phyloP scores from a whole-genome alignment of 2,329 filamentous ascomycete species.

The Aciculosporium take region DNA sequence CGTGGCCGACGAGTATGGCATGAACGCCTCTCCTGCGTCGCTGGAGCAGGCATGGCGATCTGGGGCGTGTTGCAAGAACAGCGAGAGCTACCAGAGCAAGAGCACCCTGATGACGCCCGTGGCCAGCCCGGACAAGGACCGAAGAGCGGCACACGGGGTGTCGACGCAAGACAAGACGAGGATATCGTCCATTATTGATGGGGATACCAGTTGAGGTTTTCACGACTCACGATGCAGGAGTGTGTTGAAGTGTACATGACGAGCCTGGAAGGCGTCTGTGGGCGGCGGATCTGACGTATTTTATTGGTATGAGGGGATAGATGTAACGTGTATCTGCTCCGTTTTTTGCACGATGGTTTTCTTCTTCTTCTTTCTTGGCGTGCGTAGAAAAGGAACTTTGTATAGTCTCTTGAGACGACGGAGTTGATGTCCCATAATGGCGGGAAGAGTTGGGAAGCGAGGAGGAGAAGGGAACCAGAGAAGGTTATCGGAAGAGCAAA shows the following conservation, averaged over 20 bases:
- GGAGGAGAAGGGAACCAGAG: no score
- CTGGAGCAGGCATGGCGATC: constrained; percentile 59
- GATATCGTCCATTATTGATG: constrained; percentile 46
- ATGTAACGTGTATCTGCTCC: no score
- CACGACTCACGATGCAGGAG: no score
- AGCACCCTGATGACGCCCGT: constrained; percentile 38
- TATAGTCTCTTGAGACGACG: no score
- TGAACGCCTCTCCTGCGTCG: constrained; percentile 43
- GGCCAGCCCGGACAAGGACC: constrained; percentile 33
- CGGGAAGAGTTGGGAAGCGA: no score
- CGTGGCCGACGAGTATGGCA: constrained; percentile 58
- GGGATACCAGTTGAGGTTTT: not conserved
- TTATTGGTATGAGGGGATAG: no score
- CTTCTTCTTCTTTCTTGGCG: no score
- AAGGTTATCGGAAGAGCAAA: no score
- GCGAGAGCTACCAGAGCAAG: constrained; percentile 15
- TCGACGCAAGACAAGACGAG: constrained; percentile 38
- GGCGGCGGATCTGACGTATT: no score
- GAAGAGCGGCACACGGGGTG: constrained; percentile 27
- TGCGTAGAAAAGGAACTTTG: no score
- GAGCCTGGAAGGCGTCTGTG: not conserved
- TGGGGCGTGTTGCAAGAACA: constrained; percentile 26
- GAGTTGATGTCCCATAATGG: no score
- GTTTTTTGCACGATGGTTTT: no score
- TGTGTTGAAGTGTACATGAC: not conserved